A percentile compares a stretch with the other conserved stretches of the same genome.
Evolutionary conservation across 192 early-diverging fungal genomes (phyloP).

Genomic region (Martensiomyces pterosporus): DNA sequence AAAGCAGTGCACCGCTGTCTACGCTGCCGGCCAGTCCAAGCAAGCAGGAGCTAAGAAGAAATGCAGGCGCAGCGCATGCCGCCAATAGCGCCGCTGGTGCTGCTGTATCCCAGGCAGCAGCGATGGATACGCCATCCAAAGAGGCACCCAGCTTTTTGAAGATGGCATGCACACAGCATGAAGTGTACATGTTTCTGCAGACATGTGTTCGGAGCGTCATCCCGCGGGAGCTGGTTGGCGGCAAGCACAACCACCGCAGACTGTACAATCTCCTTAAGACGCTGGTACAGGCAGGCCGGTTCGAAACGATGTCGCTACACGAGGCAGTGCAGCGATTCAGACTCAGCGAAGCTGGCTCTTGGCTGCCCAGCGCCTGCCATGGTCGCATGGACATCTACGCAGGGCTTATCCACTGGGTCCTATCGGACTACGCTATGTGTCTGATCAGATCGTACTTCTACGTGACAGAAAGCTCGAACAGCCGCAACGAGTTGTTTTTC

Average conservation of each 20-base stretch:
- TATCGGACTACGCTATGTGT: conserved; percentile 56
- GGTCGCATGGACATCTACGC: conserved; percentile 49
- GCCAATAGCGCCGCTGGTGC: too few relatives aligned
- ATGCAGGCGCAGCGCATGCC: neutral
- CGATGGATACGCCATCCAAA: too few relatives aligned
- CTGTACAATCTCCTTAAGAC: conserved; percentile 54
- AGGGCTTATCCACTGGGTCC: conserved; percentile 65
- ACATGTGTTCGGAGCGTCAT: conserved; percentile 53
- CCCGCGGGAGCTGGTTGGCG: conserved; percentile 62
- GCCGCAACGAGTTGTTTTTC: conserved; percentile 65
- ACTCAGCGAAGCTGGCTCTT: conserved; percentile 34
- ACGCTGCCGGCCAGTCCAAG: neutral
- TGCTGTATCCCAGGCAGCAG: too few relatives aligned
- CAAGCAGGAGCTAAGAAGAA: conserved; percentile 1
- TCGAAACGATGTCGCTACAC: conserved; percentile 58
- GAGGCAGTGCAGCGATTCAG: conserved; percentile 56
- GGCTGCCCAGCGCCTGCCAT: conserved; percentile 4
- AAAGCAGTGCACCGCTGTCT: too few relatives aligned
- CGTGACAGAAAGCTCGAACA: conserved; percentile 67
- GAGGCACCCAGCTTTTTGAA: conserved; percentile 14
- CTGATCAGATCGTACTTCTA: conserved; percentile 70
- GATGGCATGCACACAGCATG: conserved; percentile 9
- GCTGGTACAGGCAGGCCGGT: conserved; percentile 55
- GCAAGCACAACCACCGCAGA: conserved; percentile 51
- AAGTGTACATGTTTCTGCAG: conserved; percentile 52